Conservation (phyloP, 306 rosid species). For the Argentina anserina region DNA sequence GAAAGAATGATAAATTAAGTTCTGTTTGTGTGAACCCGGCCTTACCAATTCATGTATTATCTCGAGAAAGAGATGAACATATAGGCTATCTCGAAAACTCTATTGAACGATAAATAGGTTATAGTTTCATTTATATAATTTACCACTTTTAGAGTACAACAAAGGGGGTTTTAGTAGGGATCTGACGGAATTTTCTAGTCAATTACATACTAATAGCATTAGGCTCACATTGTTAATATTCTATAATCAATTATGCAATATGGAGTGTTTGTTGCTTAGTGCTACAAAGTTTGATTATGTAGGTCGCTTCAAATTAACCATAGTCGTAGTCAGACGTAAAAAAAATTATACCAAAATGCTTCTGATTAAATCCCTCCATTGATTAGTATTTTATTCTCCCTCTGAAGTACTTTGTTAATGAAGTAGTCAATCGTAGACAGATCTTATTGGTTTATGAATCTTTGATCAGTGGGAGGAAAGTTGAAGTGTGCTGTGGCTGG, state of each 20-base stretch:
- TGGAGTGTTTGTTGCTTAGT: not conserved
- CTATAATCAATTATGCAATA: not conserved
- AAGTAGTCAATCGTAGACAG: not conserved
- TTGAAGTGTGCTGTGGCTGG: not conserved
- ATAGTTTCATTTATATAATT: not conserved
- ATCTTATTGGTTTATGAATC: not conserved
- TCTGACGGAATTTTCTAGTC: not conserved
- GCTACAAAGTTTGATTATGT: too few species aligned
- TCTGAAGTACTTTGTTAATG: not conserved
- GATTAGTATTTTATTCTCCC: not conserved
- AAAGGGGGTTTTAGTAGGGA: not conserved
- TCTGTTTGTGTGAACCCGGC: too few species aligned
- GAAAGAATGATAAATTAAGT: not conserved
- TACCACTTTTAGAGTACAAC: not conserved
- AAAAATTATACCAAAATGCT: not conserved
- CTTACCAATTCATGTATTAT: too few species aligned
- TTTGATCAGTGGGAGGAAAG: not conserved
- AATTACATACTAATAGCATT: not conserved
- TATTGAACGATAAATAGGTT: not conserved
- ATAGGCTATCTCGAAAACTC: not conserved
- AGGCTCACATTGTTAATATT: not conserved
- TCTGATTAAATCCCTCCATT: not conserved
- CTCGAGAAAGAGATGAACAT: not conserved
- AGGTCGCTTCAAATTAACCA: not conserved
- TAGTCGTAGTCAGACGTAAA: not conserved